These are phyloP conservation scores for Exophiala spinifera DNA, from an alignment of 2,329 filamentous ascomycete genomes.

Conservation along the genomic window DNA sequence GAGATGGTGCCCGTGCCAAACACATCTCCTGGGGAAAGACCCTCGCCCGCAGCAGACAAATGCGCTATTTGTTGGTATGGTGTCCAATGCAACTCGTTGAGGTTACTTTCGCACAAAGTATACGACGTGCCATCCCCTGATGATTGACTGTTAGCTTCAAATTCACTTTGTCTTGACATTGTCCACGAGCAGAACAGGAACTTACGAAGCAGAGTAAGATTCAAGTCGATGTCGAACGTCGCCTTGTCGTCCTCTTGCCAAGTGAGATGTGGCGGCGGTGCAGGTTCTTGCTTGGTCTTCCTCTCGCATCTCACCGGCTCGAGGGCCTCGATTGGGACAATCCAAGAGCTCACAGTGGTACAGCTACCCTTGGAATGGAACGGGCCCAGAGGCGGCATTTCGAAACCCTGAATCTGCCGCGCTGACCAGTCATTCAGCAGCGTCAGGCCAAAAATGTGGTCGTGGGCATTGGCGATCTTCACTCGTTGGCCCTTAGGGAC, in stretches of 20 bases:
- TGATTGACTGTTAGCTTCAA: background rate
- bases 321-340: conserved; percentile 57
- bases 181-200: background rate
- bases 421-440: conserved; percentile 41
- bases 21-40: conserved; percentile 27
- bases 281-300: conserved; percentile 6
- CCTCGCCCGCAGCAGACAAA: conserved; percentile 25
- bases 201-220: background rate
- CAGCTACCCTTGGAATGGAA: conserved; percentile 59
- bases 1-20: conserved; percentile 31
- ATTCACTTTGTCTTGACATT: no score
- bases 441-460: conserved; percentile 61
- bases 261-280: conserved; percentile 13
- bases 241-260: conserved; percentile 3
- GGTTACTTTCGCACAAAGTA: conserved; percentile 22
- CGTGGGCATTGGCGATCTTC: conserved; percentile 41
- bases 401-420: conserved; percentile 59
- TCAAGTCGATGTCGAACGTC: conserved; percentile 14
- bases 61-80: conserved; percentile 29
- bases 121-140: conserved; percentile 24
- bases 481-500: conserved; percentile 39
- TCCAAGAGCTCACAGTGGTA: conserved; percentile 59
- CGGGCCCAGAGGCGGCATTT: conserved; percentile 60
- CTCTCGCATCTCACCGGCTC: conserved; percentile 12
- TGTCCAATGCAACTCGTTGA: conserved; percentile 31